These are phyloP conservation scores for Erucastrum elatum DNA, from an alignment of 345 rosid genomes.

Conservation along the genomic window DNA sequence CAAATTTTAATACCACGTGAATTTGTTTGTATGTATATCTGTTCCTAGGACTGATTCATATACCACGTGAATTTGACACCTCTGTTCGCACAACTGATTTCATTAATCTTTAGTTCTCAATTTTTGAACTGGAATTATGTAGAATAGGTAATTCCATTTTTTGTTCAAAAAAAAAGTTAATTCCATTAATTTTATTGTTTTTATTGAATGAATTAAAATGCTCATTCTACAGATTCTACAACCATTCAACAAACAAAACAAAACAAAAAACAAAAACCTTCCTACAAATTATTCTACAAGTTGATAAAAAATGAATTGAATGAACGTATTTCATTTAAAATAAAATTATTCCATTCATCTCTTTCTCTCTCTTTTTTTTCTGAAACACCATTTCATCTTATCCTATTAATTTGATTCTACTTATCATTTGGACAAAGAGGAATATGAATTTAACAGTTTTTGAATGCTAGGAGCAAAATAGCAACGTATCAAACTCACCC, in stretches of 20 bases:
- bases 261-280: background rate
- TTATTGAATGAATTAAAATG: background rate
- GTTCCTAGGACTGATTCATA: too few species aligned
- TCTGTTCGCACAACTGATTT: background rate
- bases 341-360: background rate
- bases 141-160: background rate
- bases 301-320: background rate
- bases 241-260: background rate
- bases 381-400: background rate
- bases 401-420: background rate
- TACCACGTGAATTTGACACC: too few species aligned
- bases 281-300: background rate
- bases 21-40: too few species aligned
- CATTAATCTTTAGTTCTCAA: background rate
- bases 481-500: background rate
- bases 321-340: background rate
- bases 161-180: too few species aligned
- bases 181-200: background rate
- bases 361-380: background rate
- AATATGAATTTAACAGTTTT: background rate
- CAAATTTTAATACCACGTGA: too few species aligned
- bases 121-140: background rate
- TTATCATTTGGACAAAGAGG: background rate
- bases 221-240: background rate
- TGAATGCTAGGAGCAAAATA: background rate